A percentile compares a stretch with the other conserved stretches of the same genome.
phyloP scores from a whole-genome alignment of 2,329 filamentous ascomycete genomes.

The Calonectria henricotiae region DNA sequence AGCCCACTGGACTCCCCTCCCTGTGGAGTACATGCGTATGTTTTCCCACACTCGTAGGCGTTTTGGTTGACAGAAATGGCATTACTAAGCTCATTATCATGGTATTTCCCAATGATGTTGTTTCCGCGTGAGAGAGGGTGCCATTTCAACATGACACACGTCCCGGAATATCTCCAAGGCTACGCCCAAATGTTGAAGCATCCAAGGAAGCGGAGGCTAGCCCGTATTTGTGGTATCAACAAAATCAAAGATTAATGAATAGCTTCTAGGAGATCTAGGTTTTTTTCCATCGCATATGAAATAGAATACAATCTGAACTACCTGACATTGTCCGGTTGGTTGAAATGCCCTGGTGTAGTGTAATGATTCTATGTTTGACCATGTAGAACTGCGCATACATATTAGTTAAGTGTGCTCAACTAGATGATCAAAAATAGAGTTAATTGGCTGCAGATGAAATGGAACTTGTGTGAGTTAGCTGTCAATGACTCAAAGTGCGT shows the following conservation, averaged over 20 bases:
- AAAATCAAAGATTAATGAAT: background rate
- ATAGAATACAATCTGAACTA: background rate
- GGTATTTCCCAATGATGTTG: constrained; percentile 67
- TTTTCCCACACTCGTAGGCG: constrained; percentile 55
- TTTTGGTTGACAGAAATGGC: constrained; percentile 63
- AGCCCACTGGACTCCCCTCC: constrained; percentile 73
- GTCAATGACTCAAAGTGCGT: too few species aligned
- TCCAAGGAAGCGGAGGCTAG: constrained; percentile 43
- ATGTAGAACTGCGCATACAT: too few species aligned
- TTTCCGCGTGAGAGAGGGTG: constrained; percentile 69
- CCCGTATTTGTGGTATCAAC: background rate
- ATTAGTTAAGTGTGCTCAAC: too few species aligned
- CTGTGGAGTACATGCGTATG: constrained; percentile 66
- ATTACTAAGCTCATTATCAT: constrained; percentile 58
- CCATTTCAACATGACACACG: constrained; percentile 69
- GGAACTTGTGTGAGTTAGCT: too few species aligned
- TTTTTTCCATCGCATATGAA: background rate
- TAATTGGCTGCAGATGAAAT: too few species aligned
- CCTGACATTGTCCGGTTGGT: background rate
- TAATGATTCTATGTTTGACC: too few species aligned
- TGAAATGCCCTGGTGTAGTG: background rate
- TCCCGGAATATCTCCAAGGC: constrained; percentile 71
- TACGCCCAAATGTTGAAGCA: constrained; percentile 66
- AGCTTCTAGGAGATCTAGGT: background rate
- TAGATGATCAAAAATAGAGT: too few species aligned